phyloP scores from a whole-genome alignment of 2,329 filamentous ascomycete genomes.

The Curvularia hawaiiensis region DNA sequence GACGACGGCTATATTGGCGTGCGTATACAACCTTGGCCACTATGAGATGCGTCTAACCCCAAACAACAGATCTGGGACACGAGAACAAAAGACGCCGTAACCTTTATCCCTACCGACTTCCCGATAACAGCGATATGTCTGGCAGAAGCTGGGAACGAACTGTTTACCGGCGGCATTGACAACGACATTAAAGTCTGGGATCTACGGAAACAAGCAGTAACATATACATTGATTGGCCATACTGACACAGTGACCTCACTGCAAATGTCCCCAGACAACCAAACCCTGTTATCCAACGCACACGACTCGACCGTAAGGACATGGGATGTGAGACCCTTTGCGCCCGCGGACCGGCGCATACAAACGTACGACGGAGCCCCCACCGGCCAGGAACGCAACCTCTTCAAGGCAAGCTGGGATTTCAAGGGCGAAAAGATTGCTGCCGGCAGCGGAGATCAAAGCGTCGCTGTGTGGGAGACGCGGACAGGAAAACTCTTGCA shows the following conservation, averaged over 20 bases:
- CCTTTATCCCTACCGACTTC: constrained; percentile 89
- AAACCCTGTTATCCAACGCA: constrained; percentile 86
- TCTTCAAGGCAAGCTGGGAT: constrained; percentile 91
- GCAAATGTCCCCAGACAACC: constrained; percentile 88
- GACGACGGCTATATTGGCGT: constrained; percentile 88
- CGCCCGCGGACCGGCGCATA: constrained; percentile 82
- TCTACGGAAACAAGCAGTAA: constrained; percentile 84
- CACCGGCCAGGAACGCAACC: constrained; percentile 85
- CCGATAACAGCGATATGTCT: constrained; percentile 90
- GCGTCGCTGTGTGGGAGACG: constrained; percentile 87
- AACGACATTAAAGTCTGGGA: constrained; percentile 99
- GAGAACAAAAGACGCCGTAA: constrained; percentile 82
- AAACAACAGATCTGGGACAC: constrained; percentile 81
- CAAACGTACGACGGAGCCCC: constrained; percentile 92
- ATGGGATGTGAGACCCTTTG: constrained; percentile 96
- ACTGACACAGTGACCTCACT: constrained; percentile 91
- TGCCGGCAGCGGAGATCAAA: constrained; percentile 87
- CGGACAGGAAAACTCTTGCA: constrained; percentile 89
- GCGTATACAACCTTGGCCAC: constrained; percentile 20
- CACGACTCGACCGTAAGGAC: constrained; percentile 94
- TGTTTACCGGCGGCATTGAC: constrained; percentile 94
- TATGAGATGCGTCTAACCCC: constrained; percentile 21
- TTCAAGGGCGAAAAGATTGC: constrained; percentile 83
- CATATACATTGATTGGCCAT: constrained; percentile 88
- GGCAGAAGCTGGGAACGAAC: constrained; percentile 93